Evolutionary conservation across 345 rosid genomes (phyloP).

Genomic region (Lenwebbia sp.): DNA sequence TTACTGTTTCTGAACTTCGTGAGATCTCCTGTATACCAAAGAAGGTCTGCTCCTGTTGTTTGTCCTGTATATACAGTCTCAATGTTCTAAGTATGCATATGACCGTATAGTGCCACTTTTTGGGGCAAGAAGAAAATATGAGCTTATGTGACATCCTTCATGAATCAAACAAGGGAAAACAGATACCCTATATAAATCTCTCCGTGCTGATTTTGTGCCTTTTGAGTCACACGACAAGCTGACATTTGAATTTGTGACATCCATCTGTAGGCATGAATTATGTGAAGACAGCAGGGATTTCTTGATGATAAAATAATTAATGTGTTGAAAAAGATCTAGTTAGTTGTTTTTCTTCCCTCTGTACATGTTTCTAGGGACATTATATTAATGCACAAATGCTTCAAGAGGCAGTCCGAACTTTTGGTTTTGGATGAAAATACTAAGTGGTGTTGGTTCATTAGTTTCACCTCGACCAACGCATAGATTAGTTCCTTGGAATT

Average conservation of each 20-base stretch:
- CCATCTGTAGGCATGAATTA: neutral
- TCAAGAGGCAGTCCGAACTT: neutral
- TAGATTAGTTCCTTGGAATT: neutral
- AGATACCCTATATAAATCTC: neutral
- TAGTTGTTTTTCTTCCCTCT: neutral
- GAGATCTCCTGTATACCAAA: constrained; percentile 37
- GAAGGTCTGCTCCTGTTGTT: constrained; percentile 36
- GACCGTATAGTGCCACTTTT: neutral
- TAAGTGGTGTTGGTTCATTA: neutral
- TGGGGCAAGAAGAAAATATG: neutral
- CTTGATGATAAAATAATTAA: neutral
- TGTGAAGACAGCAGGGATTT: neutral
- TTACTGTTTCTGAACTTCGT: constrained; percentile 56
- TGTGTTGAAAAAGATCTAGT: neutral
- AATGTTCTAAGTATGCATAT: neutral
- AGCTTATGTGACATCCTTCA: neutral
- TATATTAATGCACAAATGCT: neutral
- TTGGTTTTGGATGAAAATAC: neutral
- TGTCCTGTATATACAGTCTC: neutral
- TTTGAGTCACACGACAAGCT: neutral
- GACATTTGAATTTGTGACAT: neutral
- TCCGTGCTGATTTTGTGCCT: neutral
- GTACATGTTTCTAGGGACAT: neutral
- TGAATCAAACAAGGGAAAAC: neutral
- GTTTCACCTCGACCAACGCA: neutral